Base-by-base conservation (phyloP, 1,284 basidiomycete genomes). In the Lentinula novae-zelandiae region DNA sequence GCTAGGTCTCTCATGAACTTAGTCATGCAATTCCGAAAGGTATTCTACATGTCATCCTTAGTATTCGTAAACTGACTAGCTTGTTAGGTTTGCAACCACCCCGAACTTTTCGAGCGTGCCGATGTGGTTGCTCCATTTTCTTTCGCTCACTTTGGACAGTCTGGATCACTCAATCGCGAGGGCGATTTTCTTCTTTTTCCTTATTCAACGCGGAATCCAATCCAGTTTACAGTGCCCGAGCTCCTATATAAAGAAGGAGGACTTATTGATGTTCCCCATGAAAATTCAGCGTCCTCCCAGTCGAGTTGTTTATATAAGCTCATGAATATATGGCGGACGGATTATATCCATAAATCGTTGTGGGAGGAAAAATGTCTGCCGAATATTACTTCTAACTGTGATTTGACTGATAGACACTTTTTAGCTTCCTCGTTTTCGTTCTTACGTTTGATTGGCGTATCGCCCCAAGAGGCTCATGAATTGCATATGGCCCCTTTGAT, bases 11-110 rank as follows among this genome's bases (percentile, higher is more conserved):
- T 99, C 61, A 98, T 99, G 96, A 99, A 99, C 76, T 83, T 99
- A 64, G 96, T 99, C 65, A 99, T 99, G 97, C 97, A 99, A 75
- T 99, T 99, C 82, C 90, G 97, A 67, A 99, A 99, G 81, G 92
- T 90, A 54, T 46, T 72, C 66, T 33, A 36, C 17, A 38, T 42
- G 60, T 38, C 49, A 33, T 49, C 44, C 40, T 36, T 4, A 17
- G 39, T 33, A 54, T 42, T 50, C 27, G 50, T 42, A 48, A 54
- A 20, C 48, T 20, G 17, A 56, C 2, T 48, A 22, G 33, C 36
- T 44, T 22, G 51, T n/a, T 48, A 91, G 89, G 95, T 98, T 65
- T 99, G 96, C 82, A 99, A 98, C 70, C 97, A 99, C 69, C 97
- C 97, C 0, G 97, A 99, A 73, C 83, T 99, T 49, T 99, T 99